phyloP scores from a whole-genome alignment of 164 flowering plant species.

The Kalanchoe fedtschenkoi region DNA sequence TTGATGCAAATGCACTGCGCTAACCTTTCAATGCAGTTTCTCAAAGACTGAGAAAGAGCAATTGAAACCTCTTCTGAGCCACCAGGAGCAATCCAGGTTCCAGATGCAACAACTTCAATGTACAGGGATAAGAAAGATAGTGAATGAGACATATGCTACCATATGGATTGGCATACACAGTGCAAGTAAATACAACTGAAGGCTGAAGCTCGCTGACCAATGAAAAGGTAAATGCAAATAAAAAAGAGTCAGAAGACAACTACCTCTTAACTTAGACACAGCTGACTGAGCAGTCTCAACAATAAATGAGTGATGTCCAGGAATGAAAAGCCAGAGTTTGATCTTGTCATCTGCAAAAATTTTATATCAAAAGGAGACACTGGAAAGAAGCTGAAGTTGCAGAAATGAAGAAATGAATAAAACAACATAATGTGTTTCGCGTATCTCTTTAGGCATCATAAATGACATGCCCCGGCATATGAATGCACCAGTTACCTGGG shows the following conservation, averaged over 20 bases:
- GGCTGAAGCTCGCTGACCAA: neutral
- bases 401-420: neutral
- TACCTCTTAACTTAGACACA: constrained; percentile 82
- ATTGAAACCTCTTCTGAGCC: constrained; percentile 91
- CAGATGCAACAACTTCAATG: constrained; percentile 65
- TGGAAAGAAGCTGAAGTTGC: neutral
- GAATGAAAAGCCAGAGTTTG: constrained; percentile 97
- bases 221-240: neutral
- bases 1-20: neutral
- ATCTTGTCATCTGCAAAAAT: constrained; percentile 69
- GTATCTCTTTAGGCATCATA: neutral
- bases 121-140: neutral
- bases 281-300: constrained; percentile 67
- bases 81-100: constrained; percentile 95
- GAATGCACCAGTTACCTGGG: constrained; percentile 49
- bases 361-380: neutral
- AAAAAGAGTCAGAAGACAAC: neutral
- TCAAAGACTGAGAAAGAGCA: constrained; percentile 86
- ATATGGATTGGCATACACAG: neutral
- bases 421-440: neutral
- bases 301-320: constrained; percentile 71
- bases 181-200: neutral
- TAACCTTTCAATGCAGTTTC: constrained; percentile 86
- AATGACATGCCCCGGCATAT: neutral
- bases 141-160: neutral